Percentiles rank a stretch among this genome's conserved stretches.
These are phyloP conservation scores for Pseudonitzschia delicatissima DNA, from an alignment of 108 stramenopile genomes.

Conservation along the genomic window DNA sequence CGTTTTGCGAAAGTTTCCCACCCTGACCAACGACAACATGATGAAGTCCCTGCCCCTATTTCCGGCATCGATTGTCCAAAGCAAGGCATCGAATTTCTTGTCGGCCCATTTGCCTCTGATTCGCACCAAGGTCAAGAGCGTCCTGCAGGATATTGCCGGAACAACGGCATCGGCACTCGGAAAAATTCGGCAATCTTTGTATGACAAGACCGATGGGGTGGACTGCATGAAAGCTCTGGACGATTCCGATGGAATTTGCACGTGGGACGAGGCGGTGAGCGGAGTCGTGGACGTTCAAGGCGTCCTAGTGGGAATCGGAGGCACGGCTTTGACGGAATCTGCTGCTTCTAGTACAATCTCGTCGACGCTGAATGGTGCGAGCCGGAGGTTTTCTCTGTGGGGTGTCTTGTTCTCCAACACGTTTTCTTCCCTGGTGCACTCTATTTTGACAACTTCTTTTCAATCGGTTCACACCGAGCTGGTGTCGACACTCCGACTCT, in stretches of 20 bases:
- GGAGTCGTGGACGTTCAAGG: constrained; percentile 65
- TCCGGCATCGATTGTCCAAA: constrained; percentile 49
- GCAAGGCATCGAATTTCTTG: constrained; percentile 76
- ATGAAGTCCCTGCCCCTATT: constrained; percentile 72
- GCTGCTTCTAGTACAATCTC: neutral
- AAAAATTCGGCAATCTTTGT: constrained; percentile 82
- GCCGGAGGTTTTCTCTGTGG: constrained; percentile 78
- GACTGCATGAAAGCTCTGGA: constrained; percentile 53
- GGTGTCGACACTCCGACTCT: constrained; percentile 69
- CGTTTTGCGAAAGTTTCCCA: constrained; percentile 54
- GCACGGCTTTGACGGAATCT: constrained; percentile 4
- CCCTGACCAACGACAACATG: constrained; percentile 19
- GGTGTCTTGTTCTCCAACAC: constrained; percentile 80
- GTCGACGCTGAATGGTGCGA: neutral
- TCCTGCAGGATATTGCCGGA: constrained; percentile 78
- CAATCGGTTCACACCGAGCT: constrained; percentile 80
- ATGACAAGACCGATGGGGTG: constrained; percentile 83
- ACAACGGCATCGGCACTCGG: constrained; percentile 82
- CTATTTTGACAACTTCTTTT: constrained; percentile 75
- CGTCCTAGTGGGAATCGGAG: constrained; percentile 43
- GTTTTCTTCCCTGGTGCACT: constrained; percentile 83
- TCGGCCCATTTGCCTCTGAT: constrained; percentile 81
- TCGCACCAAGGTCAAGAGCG: constrained; percentile 76
- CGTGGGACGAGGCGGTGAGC: constrained; percentile 81
- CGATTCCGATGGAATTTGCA: constrained; percentile 46